Evolutionary conservation across 306 rosid genomes (phyloP).

Genomic region (Fragaria vesca): DNA sequence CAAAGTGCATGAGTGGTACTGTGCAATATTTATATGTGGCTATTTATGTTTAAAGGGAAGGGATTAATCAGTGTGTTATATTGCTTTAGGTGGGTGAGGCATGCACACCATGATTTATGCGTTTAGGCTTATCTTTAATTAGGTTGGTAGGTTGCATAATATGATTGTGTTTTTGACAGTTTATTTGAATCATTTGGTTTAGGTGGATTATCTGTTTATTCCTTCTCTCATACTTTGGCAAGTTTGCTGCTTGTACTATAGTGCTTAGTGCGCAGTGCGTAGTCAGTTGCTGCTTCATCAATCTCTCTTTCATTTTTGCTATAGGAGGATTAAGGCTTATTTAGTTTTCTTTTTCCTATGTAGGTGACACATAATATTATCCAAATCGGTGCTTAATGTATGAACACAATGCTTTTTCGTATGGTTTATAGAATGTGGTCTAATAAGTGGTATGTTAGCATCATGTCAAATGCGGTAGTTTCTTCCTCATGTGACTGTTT

Average conservation of each 20-base stretch:
- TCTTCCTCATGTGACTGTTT: too few species aligned
- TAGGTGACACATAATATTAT: too few species aligned
- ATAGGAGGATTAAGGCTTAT: too few species aligned
- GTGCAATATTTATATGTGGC: slow-evolving; percentile 23
- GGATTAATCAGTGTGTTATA: slow-evolving; percentile 26
- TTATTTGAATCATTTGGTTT: slow-evolving; percentile 8
- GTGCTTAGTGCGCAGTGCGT: background rate
- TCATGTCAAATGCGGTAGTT: too few species aligned
- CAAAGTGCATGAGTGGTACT: background rate
- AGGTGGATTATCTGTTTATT: slow-evolving; percentile 2
- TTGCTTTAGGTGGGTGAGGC: slow-evolving; percentile 41
- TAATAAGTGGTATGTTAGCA: too few species aligned
- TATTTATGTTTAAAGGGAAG: background rate
- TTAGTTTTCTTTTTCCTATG: too few species aligned
- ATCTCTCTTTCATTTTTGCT: too few species aligned
- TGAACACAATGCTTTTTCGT: too few species aligned
- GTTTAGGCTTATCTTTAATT: background rate
- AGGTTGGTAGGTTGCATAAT: background rate
- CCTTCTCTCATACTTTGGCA: background rate
- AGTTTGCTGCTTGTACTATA: background rate
- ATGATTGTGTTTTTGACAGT: background rate
- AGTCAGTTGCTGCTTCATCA: background rate
- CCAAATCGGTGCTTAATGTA: too few species aligned
- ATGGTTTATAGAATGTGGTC: too few species aligned
- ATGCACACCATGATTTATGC: slow-evolving; percentile 43